Evolutionary conservation across 208 protist species (phyloP).

Genomic region (Naegleria gruberi): DNA sequence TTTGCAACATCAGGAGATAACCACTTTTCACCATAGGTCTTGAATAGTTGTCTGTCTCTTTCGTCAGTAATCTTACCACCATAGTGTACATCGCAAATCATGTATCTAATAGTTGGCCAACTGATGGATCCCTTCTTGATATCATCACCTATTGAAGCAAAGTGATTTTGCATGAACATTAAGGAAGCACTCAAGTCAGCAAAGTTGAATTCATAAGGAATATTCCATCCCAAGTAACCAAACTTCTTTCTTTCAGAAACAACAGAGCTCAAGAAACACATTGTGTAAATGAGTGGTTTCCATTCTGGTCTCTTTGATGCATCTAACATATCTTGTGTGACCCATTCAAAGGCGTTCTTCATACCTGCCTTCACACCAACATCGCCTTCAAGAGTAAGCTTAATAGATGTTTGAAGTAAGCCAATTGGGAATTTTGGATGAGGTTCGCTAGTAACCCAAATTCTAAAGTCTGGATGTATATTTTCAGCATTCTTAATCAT

Average conservation of each 20-base stretch:
- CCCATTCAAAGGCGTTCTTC: slow-evolving; percentile 84
- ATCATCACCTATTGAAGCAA: slow-evolving; percentile 87
- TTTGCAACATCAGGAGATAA: slow-evolving; percentile 77
- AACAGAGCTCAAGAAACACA: slow-evolving; percentile 68
- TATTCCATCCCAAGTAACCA: slow-evolving; percentile 69
- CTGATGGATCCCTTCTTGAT: slow-evolving; percentile 74
- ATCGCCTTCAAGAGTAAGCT: slow-evolving; percentile 72
- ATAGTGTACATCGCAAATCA: slow-evolving; percentile 97
- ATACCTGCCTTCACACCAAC: slow-evolving; percentile 86
- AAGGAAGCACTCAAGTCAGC: slow-evolving; percentile 64
- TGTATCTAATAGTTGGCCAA: slow-evolving; percentile 88
- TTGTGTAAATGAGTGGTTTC: slow-evolving; percentile 85
- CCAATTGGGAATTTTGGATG: slow-evolving; percentile 83
- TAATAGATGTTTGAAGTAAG: slow-evolving; percentile 74
- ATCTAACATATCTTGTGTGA: slow-evolving; percentile 91
- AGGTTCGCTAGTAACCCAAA: slow-evolving; percentile 93
- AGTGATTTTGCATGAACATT: slow-evolving; percentile 94
- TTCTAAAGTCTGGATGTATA: slow-evolving; percentile 53
- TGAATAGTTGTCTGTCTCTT: slow-evolving; percentile 92
- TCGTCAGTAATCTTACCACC: slow-evolving; percentile 97
- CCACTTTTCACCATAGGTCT: slow-evolving; percentile 88
- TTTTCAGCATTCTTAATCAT: slow-evolving; percentile 30
- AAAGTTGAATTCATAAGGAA: slow-evolving; percentile 79
- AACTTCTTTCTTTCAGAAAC: slow-evolving; percentile 76
- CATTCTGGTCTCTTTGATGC: slow-evolving; percentile 88